Conservation (phyloP, 148 eudicot species). For the Arctostaphylos glauca region DNA sequence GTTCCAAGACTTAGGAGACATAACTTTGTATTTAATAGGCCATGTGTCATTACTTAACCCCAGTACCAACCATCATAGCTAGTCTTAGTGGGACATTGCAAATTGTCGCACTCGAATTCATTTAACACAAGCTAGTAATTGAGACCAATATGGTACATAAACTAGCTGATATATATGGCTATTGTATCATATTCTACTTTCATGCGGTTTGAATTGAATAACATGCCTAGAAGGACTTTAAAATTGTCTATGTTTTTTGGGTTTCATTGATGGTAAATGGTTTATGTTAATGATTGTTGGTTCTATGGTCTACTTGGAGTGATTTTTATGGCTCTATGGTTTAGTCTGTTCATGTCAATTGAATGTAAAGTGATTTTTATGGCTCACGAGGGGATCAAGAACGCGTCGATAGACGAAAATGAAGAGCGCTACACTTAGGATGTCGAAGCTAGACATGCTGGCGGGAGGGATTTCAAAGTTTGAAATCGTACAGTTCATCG, state of each 20-base stretch:
- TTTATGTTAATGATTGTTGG: no score
- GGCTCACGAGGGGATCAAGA: slow-evolving; percentile 53
- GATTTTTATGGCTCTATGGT: no score
- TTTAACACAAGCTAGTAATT: background rate
- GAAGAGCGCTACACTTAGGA: slow-evolving; percentile 69
- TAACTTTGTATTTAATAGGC: background rate
- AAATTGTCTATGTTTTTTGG: background rate
- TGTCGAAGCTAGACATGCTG: slow-evolving; percentile 95
- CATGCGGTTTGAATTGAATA: background rate
- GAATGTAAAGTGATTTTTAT: no score
- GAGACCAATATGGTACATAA: background rate
- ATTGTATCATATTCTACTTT: background rate
- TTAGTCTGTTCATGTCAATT: no score
- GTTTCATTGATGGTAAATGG: no score
- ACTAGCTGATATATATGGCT: background rate
- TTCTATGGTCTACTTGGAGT: no score
- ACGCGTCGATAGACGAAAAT: slow-evolving; percentile 60
- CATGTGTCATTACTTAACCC: background rate
- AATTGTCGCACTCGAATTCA: background rate
- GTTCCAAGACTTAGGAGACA: background rate
- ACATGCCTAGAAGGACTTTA: background rate
- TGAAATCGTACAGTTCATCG: slow-evolving; percentile 58
- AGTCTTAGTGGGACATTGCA: background rate
- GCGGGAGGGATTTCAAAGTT: slow-evolving; percentile 78
- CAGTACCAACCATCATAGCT: background rate